These are phyloP conservation scores for Phanerochaete sordida DNA, from an alignment of 768 basidiomycete species.

Conservation along the genomic window DNA sequence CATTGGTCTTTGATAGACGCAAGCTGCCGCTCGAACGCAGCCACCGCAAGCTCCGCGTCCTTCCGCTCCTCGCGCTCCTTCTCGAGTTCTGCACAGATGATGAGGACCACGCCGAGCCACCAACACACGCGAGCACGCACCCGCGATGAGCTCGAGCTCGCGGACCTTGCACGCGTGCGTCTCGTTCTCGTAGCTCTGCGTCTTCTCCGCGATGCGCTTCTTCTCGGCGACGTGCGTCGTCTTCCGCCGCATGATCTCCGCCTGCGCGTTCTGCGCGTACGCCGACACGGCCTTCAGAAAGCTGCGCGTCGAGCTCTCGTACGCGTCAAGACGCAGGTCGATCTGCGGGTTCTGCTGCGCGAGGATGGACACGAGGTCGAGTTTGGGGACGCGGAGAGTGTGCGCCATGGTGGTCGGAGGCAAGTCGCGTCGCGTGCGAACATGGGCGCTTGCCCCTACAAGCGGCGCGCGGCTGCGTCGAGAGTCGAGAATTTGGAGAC, in stretches of 20 bases:
- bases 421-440: neutral
- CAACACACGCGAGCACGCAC: slow-evolving; percentile 39
- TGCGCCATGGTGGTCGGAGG: slow-evolving; percentile 7
- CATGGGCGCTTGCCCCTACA: slow-evolving; percentile 1
- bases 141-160: slow-evolving; percentile 75
- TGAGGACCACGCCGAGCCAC: neutral
- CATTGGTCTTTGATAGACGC: slow-evolving; percentile 58
- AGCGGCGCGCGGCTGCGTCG: too few relatives aligned
- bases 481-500: too few relatives aligned
- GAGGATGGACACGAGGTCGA: slow-evolving; percentile 60
- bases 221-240: slow-evolving; percentile 58
- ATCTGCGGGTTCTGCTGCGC: slow-evolving; percentile 52
- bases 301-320: slow-evolving; percentile 63
- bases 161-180: slow-evolving; percentile 72
- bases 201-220: slow-evolving; percentile 61
- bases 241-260: slow-evolving; percentile 65
- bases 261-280: slow-evolving; percentile 70
- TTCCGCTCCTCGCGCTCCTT: slow-evolving; percentile 71
- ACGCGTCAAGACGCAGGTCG: slow-evolving; percentile 58
- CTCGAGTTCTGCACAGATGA: slow-evolving; percentile 46
- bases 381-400: slow-evolving; percentile 38
- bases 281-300: slow-evolving; percentile 69
- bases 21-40: slow-evolving; percentile 63
- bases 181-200: slow-evolving; percentile 59
- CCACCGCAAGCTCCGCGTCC: slow-evolving; percentile 59